A percentile compares a stretch with the other conserved stretches of the same genome.
phyloP scores from a whole-genome alignment of 768 basidiomycete species.

The Suillus paluster region DNA sequence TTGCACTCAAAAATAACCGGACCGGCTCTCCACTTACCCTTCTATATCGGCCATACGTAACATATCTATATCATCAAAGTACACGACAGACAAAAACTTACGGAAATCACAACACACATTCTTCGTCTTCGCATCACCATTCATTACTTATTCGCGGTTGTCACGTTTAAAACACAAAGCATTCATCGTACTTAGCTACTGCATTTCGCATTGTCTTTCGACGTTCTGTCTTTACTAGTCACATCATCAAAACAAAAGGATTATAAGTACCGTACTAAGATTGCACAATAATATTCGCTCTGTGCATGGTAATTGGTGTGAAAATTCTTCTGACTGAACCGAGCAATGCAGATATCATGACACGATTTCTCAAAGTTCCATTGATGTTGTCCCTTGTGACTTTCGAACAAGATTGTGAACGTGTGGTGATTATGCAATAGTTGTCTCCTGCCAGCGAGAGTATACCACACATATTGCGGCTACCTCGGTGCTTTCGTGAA shows the following conservation, averaged over 20 bases:
- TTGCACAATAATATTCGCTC: not conserved
- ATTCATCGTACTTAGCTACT: slow-evolving; percentile 30
- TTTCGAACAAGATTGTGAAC: too few species aligned
- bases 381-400: too few species aligned
- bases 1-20: slow-evolving; percentile 30
- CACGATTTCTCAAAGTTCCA: too few species aligned
- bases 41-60: slow-evolving; percentile 35
- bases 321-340: not conserved
- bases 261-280: slow-evolving; percentile 16
- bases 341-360: not conserved
- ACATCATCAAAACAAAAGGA: slow-evolving; percentile 15
- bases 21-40: slow-evolving; percentile 27
- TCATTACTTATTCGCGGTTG: slow-evolving; percentile 35
- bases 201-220: slow-evolving; percentile 22
- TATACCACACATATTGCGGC: too few species aligned
- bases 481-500: not conserved
- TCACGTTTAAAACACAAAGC: slow-evolving; percentile 27
- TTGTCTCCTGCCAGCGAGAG: too few species aligned
- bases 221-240: slow-evolving; percentile 24
- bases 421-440: too few species aligned
- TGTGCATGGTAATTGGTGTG: too few species aligned
- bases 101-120: slow-evolving; percentile 37
- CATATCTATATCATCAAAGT: slow-evolving; percentile 43
- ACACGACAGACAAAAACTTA: slow-evolving; percentile 32
- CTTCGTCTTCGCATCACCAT: slow-evolving; percentile 30